A percentile compares a stretch with the other conserved stretches of the same genome.
These are phyloP conservation scores for Solanum raphanifolium DNA, from an alignment of 257 asterid species.

Conservation along the genomic window DNA sequence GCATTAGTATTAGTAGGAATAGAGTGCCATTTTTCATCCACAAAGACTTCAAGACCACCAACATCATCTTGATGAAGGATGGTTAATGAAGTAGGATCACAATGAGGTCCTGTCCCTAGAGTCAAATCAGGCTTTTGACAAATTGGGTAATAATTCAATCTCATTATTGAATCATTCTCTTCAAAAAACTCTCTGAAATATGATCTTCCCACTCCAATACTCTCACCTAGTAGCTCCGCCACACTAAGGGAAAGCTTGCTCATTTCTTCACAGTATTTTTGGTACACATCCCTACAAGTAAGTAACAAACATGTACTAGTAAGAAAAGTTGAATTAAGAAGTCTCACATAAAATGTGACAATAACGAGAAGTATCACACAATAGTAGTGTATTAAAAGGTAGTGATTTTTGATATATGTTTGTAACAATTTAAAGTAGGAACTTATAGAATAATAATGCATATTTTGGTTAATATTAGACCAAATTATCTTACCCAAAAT, in stretches of 20 bases:
- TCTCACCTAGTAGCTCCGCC: slow-evolving; percentile 58
- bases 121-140: slow-evolving; percentile 52
- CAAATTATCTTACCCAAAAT: slow-evolving; percentile 41
- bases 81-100: slow-evolving; percentile 70
- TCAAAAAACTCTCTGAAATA: slow-evolving; percentile 47
- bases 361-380: too few relatives aligned
- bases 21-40: slow-evolving; percentile 55
- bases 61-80: slow-evolving; percentile 72
- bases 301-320: not conserved
- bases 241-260: slow-evolving; percentile 37
- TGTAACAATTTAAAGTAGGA: not conserved
- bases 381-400: not conserved
- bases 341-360: not conserved
- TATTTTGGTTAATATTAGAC: not conserved
- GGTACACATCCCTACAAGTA: slow-evolving; percentile 33
- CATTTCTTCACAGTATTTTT: slow-evolving; percentile 59
- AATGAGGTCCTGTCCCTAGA: slow-evolving; percentile 84
- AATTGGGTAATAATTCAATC: slow-evolving; percentile 61
- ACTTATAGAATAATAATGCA: not conserved
- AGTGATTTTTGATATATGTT: not conserved
- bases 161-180: slow-evolving; percentile 68
- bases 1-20: slow-evolving; percentile 52
- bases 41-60: slow-evolving; percentile 64
- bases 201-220: slow-evolving; percentile 47
- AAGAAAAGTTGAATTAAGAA: not conserved